A percentile compares a stretch with the other conserved stretches of the same genome.
Conservation (phyloP, 2,329 filamentous ascomycete species). For the Pestalotiopsis sp. region DNA sequence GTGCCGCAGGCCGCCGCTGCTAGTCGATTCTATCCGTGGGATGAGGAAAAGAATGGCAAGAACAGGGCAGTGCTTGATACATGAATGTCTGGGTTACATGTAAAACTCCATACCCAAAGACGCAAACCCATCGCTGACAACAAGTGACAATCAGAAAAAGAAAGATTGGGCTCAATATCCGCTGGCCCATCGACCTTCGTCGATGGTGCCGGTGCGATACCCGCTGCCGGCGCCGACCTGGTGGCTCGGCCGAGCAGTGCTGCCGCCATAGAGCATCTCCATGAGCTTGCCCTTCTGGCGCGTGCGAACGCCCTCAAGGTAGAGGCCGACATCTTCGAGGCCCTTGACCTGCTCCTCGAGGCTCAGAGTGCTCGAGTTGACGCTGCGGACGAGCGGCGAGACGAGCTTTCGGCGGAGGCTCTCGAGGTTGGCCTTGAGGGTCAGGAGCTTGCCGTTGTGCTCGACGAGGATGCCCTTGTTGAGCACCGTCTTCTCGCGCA, state of each 20-base stretch:
- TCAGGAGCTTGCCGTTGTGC: constrained; percentile 82
- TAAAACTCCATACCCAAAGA: neutral
- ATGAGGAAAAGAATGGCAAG: neutral
- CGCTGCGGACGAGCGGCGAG: constrained; percentile 75
- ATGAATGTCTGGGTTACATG: neutral
- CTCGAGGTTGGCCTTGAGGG: constrained; percentile 85
- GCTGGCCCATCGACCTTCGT: constrained; percentile 18
- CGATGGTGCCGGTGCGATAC: constrained; percentile 30
- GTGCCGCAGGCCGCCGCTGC: neutral
- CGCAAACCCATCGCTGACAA: neutral
- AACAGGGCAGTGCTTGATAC: neutral
- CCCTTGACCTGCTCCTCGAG: constrained; percentile 86
- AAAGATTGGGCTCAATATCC: neutral
- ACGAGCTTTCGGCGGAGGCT: constrained; percentile 81
- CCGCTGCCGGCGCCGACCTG: constrained; percentile 21
- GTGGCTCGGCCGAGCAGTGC: constrained; percentile 10
- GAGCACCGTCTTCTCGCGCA: constrained; percentile 79
- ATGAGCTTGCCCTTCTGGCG: constrained; percentile 82
- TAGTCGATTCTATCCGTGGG: neutral
- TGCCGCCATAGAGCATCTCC: constrained; percentile 71
- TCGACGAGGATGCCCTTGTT: constrained; percentile 87
- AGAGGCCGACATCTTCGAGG: constrained; percentile 75
- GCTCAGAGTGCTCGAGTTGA: constrained; percentile 68
- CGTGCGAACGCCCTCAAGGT: constrained; percentile 74
- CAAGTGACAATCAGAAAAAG: neutral